Percentiles rank a stretch among this genome's conserved stretches.
These are phyloP conservation scores for Candida glucosophila DNA, from an alignment of 1,139 yeast species.

Conservation along the genomic window DNA sequence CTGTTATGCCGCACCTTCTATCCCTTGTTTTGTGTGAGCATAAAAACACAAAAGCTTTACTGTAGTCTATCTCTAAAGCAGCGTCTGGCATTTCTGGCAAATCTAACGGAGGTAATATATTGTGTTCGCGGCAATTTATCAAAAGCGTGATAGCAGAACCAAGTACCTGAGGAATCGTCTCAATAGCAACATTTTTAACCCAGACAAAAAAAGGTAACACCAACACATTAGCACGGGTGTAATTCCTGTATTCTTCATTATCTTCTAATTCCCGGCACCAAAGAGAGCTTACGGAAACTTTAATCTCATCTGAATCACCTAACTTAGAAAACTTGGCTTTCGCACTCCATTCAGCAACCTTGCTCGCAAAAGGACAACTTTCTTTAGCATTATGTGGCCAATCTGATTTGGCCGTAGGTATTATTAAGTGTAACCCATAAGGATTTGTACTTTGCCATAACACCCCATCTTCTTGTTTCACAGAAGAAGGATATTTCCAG, in stretches of 20 bases:
- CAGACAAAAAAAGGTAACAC: slow-evolving; percentile 73
- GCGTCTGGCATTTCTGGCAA: slow-evolving; percentile 10
- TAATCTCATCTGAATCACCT: slow-evolving; percentile 20
- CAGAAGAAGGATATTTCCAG: slow-evolving; percentile 45
- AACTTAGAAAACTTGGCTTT: slow-evolving; percentile 9
- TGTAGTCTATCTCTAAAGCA: slow-evolving; percentile 20
- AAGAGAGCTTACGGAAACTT: slow-evolving; percentile 46
- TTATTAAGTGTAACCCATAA: slow-evolving; percentile 61
- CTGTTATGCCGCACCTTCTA: slow-evolving; percentile 88
- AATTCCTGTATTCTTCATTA: slow-evolving; percentile 32
- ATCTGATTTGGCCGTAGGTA: slow-evolving; percentile 77
- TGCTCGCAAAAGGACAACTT: no score
- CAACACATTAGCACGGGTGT: slow-evolving; percentile 47
- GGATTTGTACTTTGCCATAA: slow-evolving; percentile 69
- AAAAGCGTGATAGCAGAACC: slow-evolving; percentile 36
- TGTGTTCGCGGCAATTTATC: slow-evolving; percentile 14
- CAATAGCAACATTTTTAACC: slow-evolving; percentile 43
- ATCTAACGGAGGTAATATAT: slow-evolving; percentile 2
- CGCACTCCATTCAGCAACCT: slow-evolving; percentile 43
- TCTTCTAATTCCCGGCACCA: slow-evolving; percentile 27
- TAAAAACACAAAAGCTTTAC: slow-evolving; percentile 55
- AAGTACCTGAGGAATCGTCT: slow-evolving; percentile 38
- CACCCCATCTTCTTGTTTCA: slow-evolving; percentile 42
- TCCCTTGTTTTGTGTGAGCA: slow-evolving; percentile 92
- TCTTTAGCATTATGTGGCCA: slow-evolving; percentile 84